phyloP scores from a whole-genome alignment of 2,329 filamentous ascomycete species.

The Dactylellina cionopaga region DNA sequence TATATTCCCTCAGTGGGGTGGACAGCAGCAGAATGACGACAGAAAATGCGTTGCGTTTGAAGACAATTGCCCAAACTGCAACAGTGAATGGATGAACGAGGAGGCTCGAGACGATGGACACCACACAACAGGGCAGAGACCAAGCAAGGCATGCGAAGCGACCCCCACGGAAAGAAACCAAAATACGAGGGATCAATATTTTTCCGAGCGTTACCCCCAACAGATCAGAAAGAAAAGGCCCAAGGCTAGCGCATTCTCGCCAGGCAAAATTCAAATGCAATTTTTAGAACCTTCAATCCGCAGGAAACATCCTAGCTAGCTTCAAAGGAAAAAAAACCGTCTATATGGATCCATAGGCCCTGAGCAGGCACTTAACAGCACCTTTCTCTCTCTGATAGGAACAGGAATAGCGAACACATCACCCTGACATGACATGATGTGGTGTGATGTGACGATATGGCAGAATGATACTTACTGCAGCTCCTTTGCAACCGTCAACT shows the following conservation, averaged over 20 bases:
- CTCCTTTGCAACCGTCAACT: constrained; percentile 58
- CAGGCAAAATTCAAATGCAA: constrained; percentile 38
- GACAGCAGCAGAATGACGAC: background rate
- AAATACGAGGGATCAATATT: constrained; percentile 44
- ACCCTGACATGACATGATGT: constrained; percentile 38
- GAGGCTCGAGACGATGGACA: no score
- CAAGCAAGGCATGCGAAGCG: no score
- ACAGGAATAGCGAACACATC: constrained; percentile 23
- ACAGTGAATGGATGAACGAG: no score
- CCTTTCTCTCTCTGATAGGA: no score
- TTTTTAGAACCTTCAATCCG: constrained; percentile 37
- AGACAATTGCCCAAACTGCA: background rate
- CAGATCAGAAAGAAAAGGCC: constrained; percentile 10
- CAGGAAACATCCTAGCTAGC: constrained; percentile 19
- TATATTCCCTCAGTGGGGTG: no score
- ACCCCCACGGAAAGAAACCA: constrained; percentile 30
- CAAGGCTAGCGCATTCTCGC: constrained; percentile 28
- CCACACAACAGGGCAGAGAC: no score
- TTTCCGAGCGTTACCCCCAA: constrained; percentile 32
- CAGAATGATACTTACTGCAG: constrained; percentile 51
- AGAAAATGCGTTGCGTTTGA: constrained; percentile 23
- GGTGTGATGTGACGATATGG: no score
- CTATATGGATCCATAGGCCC: no score
- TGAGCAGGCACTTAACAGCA: no score
- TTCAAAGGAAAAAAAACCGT: background rate